Conservation (phyloP, 2,329 filamentous ascomycete genomes). For the Chrysosporium keratinophilum region DNA sequence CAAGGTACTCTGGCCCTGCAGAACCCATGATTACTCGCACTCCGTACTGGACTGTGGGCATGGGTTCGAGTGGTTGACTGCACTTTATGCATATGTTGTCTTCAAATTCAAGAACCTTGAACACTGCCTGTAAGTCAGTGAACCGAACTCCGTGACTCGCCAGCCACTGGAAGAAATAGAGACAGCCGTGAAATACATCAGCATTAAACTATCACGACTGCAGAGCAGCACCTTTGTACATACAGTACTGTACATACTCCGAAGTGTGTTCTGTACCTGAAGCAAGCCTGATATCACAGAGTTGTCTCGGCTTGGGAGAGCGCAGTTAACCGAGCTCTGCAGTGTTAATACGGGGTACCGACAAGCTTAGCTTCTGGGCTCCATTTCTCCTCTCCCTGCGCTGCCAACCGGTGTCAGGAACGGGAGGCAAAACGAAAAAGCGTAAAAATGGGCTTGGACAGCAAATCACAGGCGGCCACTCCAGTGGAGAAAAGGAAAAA, state of each 20-base stretch:
- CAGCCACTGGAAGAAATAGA: too few species aligned
- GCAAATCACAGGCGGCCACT: not conserved
- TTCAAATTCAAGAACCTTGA: too few species aligned
- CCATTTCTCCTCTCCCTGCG: not conserved
- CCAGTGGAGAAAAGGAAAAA: not conserved
- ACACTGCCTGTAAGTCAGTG: not conserved
- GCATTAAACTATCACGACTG: too few species aligned
- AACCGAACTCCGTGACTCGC: not conserved
- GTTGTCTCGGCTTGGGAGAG: not conserved
- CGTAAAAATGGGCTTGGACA: not conserved
- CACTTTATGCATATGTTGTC: too few species aligned
- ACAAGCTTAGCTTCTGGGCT: conserved; percentile 3
- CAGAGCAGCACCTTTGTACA: too few species aligned
- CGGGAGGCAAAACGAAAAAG: conserved; percentile 7
- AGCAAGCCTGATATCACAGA: not conserved
- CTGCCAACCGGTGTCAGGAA: not conserved
- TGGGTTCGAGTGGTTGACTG: too few species aligned
- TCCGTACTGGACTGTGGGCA: too few species aligned
- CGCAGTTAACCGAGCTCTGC: conserved; percentile 10
- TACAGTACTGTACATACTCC: too few species aligned
- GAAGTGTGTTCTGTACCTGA: too few species aligned
- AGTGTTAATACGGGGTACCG: not conserved
- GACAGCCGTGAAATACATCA: too few species aligned
- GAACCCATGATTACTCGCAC: too few species aligned
- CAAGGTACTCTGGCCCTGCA: too few species aligned